Base-by-base conservation (phyloP, 2,329 filamentous ascomycete genomes). In the Alternaria consortialis region DNA sequence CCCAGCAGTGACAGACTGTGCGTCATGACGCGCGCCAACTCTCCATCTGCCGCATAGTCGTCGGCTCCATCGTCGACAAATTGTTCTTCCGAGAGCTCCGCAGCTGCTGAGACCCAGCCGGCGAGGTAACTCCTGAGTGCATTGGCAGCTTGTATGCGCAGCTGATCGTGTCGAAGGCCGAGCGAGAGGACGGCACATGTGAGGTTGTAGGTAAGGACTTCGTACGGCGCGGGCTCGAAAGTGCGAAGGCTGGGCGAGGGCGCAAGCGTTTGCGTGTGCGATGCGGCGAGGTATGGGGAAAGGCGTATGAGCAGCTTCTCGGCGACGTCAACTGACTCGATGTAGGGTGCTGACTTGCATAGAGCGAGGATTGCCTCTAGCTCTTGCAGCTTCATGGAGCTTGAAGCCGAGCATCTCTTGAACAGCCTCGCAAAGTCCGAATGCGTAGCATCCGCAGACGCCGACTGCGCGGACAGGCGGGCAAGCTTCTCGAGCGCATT, bases 351-450 rank as follows among this genome's bases (percentile, higher is more conserved):
- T 54, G 94, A 92, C 80, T 94, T 94, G 83, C 94, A 98, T 27
- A 99, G 85, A 43, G 95, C 93, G 27, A 98, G 82, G 27, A 99
- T 85, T 54, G 97, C 91, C 78, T 99, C 94, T 69, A 97, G 90
- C 83, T 99, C 96, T 72, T 92, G 90, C 55, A 94, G 88, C 54
- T 90, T 92, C 93, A 64, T 23, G n/a, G 47, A 36, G 58, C 55
- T 56, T 9, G 63, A 55, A 17, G 63, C 53, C n/a, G 70, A 65
- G 60, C 77, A 80, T 66, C 76, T 66, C 62, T 75, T 78, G 67
- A 82, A 84, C 20, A 85, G 68, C 58, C 77, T 74, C 50, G 74
- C 65, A 47, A 84, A 77, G 56, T 83, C 80, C 13, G 74, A 66
- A 47, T 71, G 72, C 27, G 76, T 73, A 9, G 70, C 55, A 32